A percentile compares a stretch with the other conserved stretches of the same genome.
These are phyloP conservation scores for Farysia itapuensis DNA, from an alignment of 1,284 basidiomycete genomes.

Conservation along the genomic window DNA sequence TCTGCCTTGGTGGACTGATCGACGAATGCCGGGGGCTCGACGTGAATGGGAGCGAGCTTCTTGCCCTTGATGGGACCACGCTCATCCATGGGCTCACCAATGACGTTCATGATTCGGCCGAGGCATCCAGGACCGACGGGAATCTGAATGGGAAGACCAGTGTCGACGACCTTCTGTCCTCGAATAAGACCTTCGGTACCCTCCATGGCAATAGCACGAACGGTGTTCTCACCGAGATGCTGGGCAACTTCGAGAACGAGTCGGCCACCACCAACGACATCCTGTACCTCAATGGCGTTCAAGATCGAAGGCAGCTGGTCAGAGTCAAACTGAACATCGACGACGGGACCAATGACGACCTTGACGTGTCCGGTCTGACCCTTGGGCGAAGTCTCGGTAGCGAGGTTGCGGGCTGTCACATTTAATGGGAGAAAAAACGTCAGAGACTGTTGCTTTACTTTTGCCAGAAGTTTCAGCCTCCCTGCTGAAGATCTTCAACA, in stretches of 20 bases:
- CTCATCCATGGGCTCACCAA: conserved; percentile 98
- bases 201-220: conserved; percentile 73
- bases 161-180: conserved; percentile 94
- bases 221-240: conserved; percentile 94
- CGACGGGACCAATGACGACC: conserved; percentile 73
- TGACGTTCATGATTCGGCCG: conserved; percentile 99
- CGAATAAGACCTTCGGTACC: conserved; percentile 99
- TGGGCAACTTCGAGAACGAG: conserved; percentile 68
- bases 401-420: conserved; percentile 49
- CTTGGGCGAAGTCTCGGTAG: conserved; percentile 43
- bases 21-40: conserved; percentile 92
- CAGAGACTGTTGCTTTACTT: no score
- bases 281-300: conserved; percentile 95
- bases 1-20: conserved; percentile 98
- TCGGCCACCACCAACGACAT: conserved; percentile 75
- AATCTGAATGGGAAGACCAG: conserved; percentile 91
- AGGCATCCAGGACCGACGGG: conserved; percentile 91
- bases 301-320: conserved; percentile 87
- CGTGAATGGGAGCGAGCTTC: conserved; percentile 84
- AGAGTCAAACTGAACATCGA: conserved; percentile 78
- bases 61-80: conserved; percentile 92
- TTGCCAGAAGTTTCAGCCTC: no score
- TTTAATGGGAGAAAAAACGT: no score
- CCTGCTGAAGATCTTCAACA: no score
- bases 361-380: conserved; percentile 51